Base-by-base conservation (phyloP, 1,284 basidiomycete genomes). In the Melampsora occidentalis region DNA sequence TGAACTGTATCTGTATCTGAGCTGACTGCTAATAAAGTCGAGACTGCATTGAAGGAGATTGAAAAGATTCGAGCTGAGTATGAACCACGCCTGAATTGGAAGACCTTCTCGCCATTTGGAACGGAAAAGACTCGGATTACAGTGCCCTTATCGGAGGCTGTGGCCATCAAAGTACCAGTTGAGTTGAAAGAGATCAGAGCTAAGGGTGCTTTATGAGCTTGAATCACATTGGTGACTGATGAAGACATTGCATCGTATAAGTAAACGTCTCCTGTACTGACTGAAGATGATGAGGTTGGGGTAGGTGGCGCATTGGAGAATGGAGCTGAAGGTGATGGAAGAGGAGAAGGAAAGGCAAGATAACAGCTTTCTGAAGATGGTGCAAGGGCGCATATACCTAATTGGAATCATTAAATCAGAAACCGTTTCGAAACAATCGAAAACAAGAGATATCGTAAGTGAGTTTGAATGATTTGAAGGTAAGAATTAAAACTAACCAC, bases 1-100 rank as follows among this genome's bases (percentile, higher is more conserved):
- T 99, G 97, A 48, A 99, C 94, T 9, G 96, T 99, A 79, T 94
- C 94, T 78, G 94, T 93, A 79, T 94, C 96, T 9, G 89, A 91
- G 80, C 90, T 92, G 7, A 97, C 95, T 2, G 93, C 93, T 18
- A 99, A 85, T 16, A 99, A 83, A 2, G 90, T 91, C 22, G 89
- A 89, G 49, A 93, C 89, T 2, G 89, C 84, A 81, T 99, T 99
- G 84, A 97, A 98, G 80, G 90, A 93, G 84, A 99, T 91, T 63
- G 90, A 91, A 81, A 92, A 93, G 80, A 99, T 97, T 81, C 87
- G 86, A 2, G 94, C 90, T 78, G 92, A 91, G 64, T 94, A 87
- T 49, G 91, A 91, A 2, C 96, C 97, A 71, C 96, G 84, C 12
- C 96, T 85, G 85, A 99, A 99, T 83, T 99, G 95, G 84, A 93